phyloP scores from a whole-genome alignment of 768 basidiomycete species.

The Leccinum sublutescens region DNA sequence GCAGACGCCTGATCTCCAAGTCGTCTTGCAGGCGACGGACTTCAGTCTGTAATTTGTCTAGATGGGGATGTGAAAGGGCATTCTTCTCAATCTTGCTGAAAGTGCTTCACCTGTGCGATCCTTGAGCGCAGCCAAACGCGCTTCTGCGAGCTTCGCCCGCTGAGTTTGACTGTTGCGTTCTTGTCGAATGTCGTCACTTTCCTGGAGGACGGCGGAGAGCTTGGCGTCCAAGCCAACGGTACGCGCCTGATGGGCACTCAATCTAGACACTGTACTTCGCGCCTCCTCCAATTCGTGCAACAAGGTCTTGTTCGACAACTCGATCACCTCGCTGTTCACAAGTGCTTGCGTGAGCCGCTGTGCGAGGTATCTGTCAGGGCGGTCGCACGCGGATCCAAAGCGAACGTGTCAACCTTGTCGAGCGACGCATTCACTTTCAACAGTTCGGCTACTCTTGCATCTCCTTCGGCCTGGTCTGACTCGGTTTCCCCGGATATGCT shows the following conservation, averaged over 20 bases:
- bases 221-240: constrained; percentile 70
- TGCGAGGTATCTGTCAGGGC: constrained; percentile 8
- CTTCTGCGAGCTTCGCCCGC: constrained; percentile 66
- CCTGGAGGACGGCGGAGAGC: constrained; percentile 61
- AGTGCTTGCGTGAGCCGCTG: constrained; percentile 79
- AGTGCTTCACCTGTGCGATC: constrained; percentile 58
- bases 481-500: constrained; percentile 6
- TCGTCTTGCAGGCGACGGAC: constrained; percentile 62
- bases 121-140: constrained; percentile 58
- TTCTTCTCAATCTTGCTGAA: neutral
- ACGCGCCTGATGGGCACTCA: constrained; percentile 68
- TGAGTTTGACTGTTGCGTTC: constrained; percentile 73
- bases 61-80: constrained; percentile 6
- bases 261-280: constrained; percentile 58
- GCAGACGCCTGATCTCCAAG: constrained; percentile 57
- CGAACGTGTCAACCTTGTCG: constrained; percentile 37
- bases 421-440: constrained; percentile 59
- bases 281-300: constrained; percentile 76
- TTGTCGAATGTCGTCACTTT: constrained; percentile 82
- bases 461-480: constrained; percentile 24
- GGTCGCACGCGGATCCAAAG: neutral
- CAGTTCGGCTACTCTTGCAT: constrained; percentile 35
- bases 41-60: constrained; percentile 71
- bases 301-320: constrained; percentile 72
- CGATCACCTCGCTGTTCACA: constrained; percentile 78